A percentile compares a stretch with the other conserved stretches of the same genome.
These are phyloP conservation scores for Ophiostoma angusticollis DNA, from an alignment of 2,329 filamentous ascomycete genomes.

Conservation along the genomic window DNA sequence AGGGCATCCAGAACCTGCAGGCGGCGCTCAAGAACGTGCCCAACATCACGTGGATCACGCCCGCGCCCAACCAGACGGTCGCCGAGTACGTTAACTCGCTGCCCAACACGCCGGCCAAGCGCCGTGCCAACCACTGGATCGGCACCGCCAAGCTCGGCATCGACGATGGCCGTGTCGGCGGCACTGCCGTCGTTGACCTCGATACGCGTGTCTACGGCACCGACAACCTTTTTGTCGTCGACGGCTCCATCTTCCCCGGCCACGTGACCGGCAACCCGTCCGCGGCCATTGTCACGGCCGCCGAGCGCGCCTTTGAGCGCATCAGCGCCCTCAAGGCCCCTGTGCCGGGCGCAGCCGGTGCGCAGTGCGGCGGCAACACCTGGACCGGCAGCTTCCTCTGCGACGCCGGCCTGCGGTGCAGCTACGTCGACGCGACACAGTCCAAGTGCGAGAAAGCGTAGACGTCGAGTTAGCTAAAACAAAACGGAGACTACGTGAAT, in stretches of 20 bases:
- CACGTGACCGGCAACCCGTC: conserved; percentile 46
- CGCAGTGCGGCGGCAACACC: conserved; percentile 8
- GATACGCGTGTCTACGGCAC: conserved; percentile 54
- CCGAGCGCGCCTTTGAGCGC: conserved; percentile 24
- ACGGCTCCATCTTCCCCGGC: conserved; percentile 44
- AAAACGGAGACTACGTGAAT: no score
- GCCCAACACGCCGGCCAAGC: conserved; percentile 27
- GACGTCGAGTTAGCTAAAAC: no score
- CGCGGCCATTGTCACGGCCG: conserved; percentile 43
- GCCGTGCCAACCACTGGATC: conserved; percentile 40
- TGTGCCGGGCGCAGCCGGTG: background rate
- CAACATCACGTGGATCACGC: conserved; percentile 42
- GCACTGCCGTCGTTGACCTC: conserved; percentile 48
- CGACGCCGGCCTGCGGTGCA: conserved; percentile 5
- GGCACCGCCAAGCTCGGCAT: conserved; percentile 49
- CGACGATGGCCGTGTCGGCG: conserved; percentile 39
- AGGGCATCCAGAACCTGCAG: conserved; percentile 48
- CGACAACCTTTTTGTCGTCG: conserved; percentile 48
- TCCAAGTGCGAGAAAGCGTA: no score
- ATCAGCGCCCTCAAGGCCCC: conserved; percentile 10
- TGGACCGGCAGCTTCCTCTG: conserved; percentile 11
- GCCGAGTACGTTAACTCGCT: conserved; percentile 41
- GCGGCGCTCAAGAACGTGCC: conserved; percentile 39
- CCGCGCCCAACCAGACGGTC: conserved; percentile 36
- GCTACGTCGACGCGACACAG: conserved; percentile 2